Evolutionary conservation across 176 grass and related monocot species (phyloP).

Genomic region (Rhipidocladum racemiflorum): DNA sequence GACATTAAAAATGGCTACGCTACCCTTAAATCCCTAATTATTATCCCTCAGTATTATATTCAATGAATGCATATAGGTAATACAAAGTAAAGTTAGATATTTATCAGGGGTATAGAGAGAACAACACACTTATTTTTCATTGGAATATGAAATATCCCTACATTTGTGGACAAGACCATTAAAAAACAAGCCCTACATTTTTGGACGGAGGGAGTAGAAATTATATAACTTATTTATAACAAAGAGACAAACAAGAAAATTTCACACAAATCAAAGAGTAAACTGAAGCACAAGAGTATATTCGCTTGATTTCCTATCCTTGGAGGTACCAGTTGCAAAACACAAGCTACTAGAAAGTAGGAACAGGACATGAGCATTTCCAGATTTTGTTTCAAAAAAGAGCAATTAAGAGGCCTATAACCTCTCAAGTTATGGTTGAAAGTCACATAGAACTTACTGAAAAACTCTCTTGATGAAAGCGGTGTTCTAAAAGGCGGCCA

Average conservation of each 20-base stretch:
- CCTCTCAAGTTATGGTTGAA: background rate
- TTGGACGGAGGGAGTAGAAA: background rate
- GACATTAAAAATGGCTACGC: no score
- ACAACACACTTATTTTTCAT: no score
- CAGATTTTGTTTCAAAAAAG: background rate
- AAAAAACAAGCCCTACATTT: no score
- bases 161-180: no score
- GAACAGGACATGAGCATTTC: background rate
- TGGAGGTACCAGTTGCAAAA: constrained; percentile 2
- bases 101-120: no score
- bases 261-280: background rate
- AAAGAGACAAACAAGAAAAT: background rate
- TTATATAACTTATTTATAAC: background rate
- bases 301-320: background rate
- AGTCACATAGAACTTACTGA: background rate
- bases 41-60: no score
- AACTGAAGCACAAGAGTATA: constrained; percentile 4
- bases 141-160: no score
- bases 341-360: background rate
- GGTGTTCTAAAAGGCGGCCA: no score
- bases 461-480: background rate
- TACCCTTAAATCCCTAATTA: no score
- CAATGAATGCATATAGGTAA: no score
- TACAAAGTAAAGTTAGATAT: no score
- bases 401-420: background rate